Evolutionary conservation across 2,329 filamentous ascomycete genomes (phyloP), one percentile per base, ranked within the genome.

Genomic region (Aspergillus fischeri): DNA sequence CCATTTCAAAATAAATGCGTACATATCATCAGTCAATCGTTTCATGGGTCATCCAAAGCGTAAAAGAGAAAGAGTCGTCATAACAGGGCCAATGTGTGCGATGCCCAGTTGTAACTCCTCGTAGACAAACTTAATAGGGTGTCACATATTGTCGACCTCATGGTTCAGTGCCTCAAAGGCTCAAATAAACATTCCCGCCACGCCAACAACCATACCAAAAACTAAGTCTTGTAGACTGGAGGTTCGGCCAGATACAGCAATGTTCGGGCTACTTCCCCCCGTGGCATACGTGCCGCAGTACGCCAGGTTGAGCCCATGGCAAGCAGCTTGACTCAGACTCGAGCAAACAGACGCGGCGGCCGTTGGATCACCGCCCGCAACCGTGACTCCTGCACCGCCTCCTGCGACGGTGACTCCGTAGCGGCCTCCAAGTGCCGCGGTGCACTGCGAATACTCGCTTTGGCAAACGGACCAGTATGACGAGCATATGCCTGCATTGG

Each of bases 381-480:
- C 77, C 6, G 81, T 83, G 10, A 78, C 74, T 17, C 81, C 81
- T 17, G 70, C 77, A n/a, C 78, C 80, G 2, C 72, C 72, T 8
- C 77, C 81, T 2, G 70, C 76, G 25, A 84, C 72, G 1, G 81
- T 83, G 29, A 84, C 80, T 28, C 78, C 81, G 53, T 80, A 77
- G 2, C 74, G 75, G n/a, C 76, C 79, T 27, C 77, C 79, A 58
- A 84, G 71, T 29, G 76, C 67, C 4, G 68, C 70, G 7, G 77
- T 74, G 62, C 78, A 81, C 27, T 67, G 70, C 7, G 74, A 67
- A 54, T 75, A 80, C 54, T 82, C 76, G 44, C 70, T 74, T 65
- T 81, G 76, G 58, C 82, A 84, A 55, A 73, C 72, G 35, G 78
- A 79, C 70, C 82, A 84, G 69, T 81, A 81, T 50, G 78, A 78